These are phyloP conservation scores for Pseudogymnoascus sp. DNA, from an alignment of 2,329 filamentous ascomycete species.

Conservation along the genomic window DNA sequence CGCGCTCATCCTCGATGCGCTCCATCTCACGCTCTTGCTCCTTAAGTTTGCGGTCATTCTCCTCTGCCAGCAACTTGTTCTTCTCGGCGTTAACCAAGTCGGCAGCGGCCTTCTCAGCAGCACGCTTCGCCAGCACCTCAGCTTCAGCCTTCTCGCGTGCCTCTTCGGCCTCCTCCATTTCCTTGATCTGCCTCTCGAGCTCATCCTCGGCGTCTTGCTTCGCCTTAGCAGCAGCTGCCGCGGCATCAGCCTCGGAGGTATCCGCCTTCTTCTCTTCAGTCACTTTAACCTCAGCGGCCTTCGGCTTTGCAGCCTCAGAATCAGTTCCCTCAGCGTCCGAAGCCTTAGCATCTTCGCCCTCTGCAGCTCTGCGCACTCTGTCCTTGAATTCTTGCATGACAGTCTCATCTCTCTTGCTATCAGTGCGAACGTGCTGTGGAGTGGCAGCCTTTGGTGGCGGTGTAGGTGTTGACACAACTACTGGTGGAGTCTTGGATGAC, in stretches of 20 bases:
- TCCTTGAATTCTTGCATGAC: slow-evolving; percentile 72
- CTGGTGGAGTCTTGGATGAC: slow-evolving; percentile 47
- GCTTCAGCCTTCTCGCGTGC: slow-evolving; percentile 27
- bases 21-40: slow-evolving; percentile 69
- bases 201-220: slow-evolving; percentile 46
- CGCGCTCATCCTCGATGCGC: slow-evolving; percentile 63
- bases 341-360: slow-evolving; percentile 27
- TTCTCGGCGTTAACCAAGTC: slow-evolving; percentile 40
- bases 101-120: slow-evolving; percentile 27
- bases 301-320: slow-evolving; percentile 22
- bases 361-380: slow-evolving; percentile 34
- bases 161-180: slow-evolving; percentile 41
- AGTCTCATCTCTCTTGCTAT: slow-evolving; percentile 78
- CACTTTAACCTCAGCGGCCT: slow-evolving; percentile 28
- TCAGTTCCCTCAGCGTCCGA: slow-evolving; percentile 27
- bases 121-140: slow-evolving; percentile 18
- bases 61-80: slow-evolving; percentile 42
- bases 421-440: slow-evolving; percentile 58
- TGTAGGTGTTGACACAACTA: slow-evolving; percentile 68
- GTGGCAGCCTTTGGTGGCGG: slow-evolving; percentile 71
- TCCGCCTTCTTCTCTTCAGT: slow-evolving; percentile 20
- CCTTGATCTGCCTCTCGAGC: slow-evolving; percentile 51
- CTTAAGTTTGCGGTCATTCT: slow-evolving; percentile 58
- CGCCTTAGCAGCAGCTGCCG: slow-evolving; percentile 30
- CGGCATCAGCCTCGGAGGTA: slow-evolving; percentile 26